Conservation (phyloP, 148 eudicot genomes). For the Vaccinium macrocarpon region DNA sequence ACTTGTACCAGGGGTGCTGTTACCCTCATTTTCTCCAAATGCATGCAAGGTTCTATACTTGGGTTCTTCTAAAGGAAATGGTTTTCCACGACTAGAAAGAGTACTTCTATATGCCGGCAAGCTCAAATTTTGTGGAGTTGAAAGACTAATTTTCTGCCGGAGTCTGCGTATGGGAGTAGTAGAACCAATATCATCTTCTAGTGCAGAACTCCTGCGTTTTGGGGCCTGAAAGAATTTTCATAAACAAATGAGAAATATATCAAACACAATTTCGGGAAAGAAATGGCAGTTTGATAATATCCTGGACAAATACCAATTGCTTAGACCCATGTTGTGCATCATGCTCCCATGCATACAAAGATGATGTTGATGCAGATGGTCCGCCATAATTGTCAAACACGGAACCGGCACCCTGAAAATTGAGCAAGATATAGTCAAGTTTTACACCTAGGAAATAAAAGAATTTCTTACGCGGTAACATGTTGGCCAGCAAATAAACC, state of each 20-base stretch:
- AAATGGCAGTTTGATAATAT: neutral
- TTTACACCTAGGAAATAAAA: neutral
- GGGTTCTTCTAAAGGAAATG: constrained; percentile 17
- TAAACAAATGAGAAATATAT: neutral
- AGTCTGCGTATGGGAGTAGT: constrained; percentile 81
- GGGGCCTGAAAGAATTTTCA: constrained; percentile 43
- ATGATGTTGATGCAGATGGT: constrained; percentile 31
- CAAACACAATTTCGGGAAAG: constrained; percentile 2
- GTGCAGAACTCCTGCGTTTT: constrained; percentile 72
- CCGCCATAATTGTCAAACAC: constrained; percentile 26
- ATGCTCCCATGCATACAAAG: constrained; percentile 36
- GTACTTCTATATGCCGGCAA: constrained; percentile 31
- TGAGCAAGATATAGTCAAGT: neutral
- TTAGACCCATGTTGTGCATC: constrained; percentile 34
- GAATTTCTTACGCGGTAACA: neutral
- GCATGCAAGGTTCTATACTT: constrained; percentile 27
- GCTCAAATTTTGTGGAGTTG: constrained; percentile 39
- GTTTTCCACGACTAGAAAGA: constrained; percentile 28
- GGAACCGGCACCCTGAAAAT: constrained; percentile 43
- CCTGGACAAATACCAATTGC: constrained; percentile 34
- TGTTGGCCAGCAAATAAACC: constrained; percentile 30
- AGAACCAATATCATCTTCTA: constrained; percentile 80
- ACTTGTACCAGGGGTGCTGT: constrained; percentile 34
- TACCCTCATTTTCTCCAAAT: constrained; percentile 25
- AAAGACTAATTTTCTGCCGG: constrained; percentile 79